Percentiles rank a stretch among this genome's conserved stretches.
phyloP scores from a whole-genome alignment of 768 basidiomycete genomes.

The Russula sp. region DNA sequence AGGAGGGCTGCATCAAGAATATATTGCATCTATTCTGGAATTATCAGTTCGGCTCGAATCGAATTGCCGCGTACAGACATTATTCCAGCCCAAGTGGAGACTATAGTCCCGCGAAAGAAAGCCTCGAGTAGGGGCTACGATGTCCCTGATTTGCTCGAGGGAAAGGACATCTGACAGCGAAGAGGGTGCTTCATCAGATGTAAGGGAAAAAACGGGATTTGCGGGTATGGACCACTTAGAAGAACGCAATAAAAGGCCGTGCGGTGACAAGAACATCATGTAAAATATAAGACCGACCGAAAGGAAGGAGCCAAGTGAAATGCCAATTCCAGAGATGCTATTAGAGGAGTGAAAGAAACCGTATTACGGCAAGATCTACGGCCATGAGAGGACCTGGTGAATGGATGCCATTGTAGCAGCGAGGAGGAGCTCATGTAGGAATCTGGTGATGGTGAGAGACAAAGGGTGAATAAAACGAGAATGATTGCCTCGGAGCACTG shows the following conservation, averaged over 20 bases:
- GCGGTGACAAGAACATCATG: slow-evolving; percentile 2
- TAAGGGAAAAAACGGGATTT: background rate
- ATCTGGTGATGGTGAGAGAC: no score
- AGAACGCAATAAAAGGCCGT: background rate
- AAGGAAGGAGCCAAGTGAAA: slow-evolving; percentile 10
- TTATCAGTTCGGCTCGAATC: background rate
- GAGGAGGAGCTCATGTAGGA: background rate
- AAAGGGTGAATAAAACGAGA: no score
- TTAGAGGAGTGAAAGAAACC: background rate
- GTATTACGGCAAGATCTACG: slow-evolving; percentile 6
- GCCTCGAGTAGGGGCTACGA: slow-evolving; percentile 42
- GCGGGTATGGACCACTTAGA: background rate
- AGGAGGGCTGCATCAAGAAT: slow-evolving; percentile 47
- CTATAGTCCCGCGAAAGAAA: slow-evolving; percentile 48
- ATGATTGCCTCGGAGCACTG: no score
- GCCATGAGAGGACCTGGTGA: background rate
- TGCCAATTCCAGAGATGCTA: background rate
- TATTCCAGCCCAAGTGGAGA: slow-evolving; percentile 48
- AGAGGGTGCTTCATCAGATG: background rate
- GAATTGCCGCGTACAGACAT: slow-evolving; percentile 34
- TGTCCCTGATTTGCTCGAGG: slow-evolving; percentile 37
- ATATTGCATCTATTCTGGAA: slow-evolving; percentile 43
- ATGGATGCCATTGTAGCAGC: background rate
- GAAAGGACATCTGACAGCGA: slow-evolving; percentile 28
- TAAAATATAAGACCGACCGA: slow-evolving; percentile 17